Evolutionary conservation across 805 yeast genomes (phyloP).

Genomic region (Hanseniaspora vineae): DNA sequence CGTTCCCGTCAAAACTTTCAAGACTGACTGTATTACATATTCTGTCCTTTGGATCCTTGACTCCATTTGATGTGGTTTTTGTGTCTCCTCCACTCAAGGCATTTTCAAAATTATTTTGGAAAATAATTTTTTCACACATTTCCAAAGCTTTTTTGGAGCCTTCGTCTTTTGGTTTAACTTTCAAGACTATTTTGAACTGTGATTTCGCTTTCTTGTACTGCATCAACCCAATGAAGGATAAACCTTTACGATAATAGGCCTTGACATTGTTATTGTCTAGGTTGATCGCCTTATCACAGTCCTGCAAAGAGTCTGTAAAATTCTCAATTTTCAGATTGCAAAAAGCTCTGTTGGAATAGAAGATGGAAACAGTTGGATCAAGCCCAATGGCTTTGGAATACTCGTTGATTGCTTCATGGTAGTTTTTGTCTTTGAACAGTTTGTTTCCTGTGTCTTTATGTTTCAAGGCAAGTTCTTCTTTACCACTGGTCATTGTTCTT

Average conservation of each 20-base stretch:
- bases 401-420: slow-evolving; percentile 47
- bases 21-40: slow-evolving; percentile 18
- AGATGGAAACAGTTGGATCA: slow-evolving; percentile 44
- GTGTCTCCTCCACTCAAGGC: slow-evolving; percentile 73
- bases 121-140: slow-evolving; percentile 52
- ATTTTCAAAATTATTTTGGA: slow-evolving; percentile 66
- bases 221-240: slow-evolving; percentile 62
- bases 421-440: slow-evolving; percentile 53
- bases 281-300: slow-evolving; percentile 58
- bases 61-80: not conserved
- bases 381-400: slow-evolving; percentile 68
- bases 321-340: slow-evolving; percentile 77
- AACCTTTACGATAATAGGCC: slow-evolving; percentile 80
- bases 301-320: slow-evolving; percentile 75
- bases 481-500: slow-evolving; percentile 7
- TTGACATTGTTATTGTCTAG: slow-evolving; percentile 57
- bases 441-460: slow-evolving; percentile 64
- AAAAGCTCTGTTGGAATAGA: slow-evolving; percentile 80
- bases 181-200: slow-evolving; percentile 54
- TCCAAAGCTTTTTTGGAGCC: slow-evolving; percentile 49
- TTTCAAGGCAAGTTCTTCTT: slow-evolving; percentile 29
- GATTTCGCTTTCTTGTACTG: slow-evolving; percentile 60
- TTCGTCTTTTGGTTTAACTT: slow-evolving; percentile 52
- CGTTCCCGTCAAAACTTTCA: slow-evolving; percentile 20
- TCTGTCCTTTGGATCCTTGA: slow-evolving; percentile 9